phyloP scores from a whole-genome alignment of 176 grass and related monocot species.

The Avena eriantha region DNA sequence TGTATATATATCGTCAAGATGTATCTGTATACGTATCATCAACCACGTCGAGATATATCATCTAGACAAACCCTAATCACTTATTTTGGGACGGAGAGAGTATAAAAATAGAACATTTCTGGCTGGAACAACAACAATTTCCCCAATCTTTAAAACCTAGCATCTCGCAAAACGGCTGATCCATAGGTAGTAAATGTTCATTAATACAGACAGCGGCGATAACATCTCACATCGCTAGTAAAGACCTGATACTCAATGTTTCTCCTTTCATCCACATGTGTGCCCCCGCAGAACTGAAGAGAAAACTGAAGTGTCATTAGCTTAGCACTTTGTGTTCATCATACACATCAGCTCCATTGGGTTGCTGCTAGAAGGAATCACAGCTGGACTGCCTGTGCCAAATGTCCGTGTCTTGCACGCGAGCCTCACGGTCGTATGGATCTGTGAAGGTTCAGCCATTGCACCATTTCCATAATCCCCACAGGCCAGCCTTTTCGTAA shows the following conservation, averaged over 20 bases:
- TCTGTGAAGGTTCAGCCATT: conserved; percentile 78
- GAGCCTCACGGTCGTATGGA: conserved; percentile 61
- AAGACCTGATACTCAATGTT: not conserved
- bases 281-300: too few species aligned
- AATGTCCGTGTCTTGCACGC: conserved; percentile 46
- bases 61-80: too few species aligned
- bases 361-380: not conserved
- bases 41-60: too few species aligned
- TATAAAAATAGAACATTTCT: not conserved
- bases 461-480: conserved; percentile 87
- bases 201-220: not conserved
- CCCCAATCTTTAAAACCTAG: not conserved
- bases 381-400: conserved; percentile 15
- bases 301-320: not conserved
- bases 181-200: not conserved
- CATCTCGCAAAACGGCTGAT: not conserved
- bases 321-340: conserved; percentile 6
- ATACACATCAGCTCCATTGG: conserved; percentile 31
- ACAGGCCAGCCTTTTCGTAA: conserved; percentile 70
- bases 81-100: too few species aligned
- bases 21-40: too few species aligned
- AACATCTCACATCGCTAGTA: not conserved
- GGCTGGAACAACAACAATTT: not conserved
- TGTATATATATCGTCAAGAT: too few species aligned
- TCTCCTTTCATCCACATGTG: not conserved